phyloP scores from a whole-genome alignment of 495 filamentous ascomycete genomes.

The Clohesyomyces aquaticus region DNA sequence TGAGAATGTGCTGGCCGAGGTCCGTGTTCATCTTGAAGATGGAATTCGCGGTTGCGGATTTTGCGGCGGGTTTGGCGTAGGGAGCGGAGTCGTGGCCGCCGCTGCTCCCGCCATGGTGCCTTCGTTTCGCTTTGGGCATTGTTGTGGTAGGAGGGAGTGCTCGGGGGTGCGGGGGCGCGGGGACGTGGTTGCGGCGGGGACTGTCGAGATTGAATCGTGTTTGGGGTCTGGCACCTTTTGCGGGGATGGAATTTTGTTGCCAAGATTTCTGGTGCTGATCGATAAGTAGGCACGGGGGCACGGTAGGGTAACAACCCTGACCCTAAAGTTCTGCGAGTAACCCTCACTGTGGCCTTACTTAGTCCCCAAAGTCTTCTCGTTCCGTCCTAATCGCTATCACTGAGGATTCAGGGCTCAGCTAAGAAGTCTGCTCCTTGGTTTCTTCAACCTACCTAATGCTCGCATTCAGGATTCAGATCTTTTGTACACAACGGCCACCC shows the following conservation, averaged over 20 bases:
- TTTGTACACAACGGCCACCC: too few relatives aligned
- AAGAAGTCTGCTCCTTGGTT: too few relatives aligned
- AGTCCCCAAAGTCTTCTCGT: too few relatives aligned
- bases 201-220: not conserved
- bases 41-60: conserved; percentile 64
- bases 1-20: conserved; percentile 90
- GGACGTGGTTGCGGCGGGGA: not conserved
- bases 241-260: not conserved
- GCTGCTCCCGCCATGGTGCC: conserved; percentile 55
- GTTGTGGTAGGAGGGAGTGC: not conserved
- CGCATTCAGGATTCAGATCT: too few relatives aligned
- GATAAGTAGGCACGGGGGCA: not conserved
- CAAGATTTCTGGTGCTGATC: too few relatives aligned
- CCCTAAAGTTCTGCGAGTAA: too few relatives aligned
- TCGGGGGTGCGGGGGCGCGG: not conserved
- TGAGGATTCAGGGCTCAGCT: too few relatives aligned
- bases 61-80: conserved; percentile 58
- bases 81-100: conserved; percentile 53
- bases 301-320: not conserved
- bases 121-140: conserved; percentile 58
- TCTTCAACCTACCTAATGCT: too few relatives aligned
- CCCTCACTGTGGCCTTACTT: too few relatives aligned
- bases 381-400: too few relatives aligned
- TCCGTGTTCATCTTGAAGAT: conserved; percentile 88
- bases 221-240: not conserved